Evolutionary conservation across 352 stramenopile species (phyloP).

Genomic region (Phytophthora citrophthora): DNA sequence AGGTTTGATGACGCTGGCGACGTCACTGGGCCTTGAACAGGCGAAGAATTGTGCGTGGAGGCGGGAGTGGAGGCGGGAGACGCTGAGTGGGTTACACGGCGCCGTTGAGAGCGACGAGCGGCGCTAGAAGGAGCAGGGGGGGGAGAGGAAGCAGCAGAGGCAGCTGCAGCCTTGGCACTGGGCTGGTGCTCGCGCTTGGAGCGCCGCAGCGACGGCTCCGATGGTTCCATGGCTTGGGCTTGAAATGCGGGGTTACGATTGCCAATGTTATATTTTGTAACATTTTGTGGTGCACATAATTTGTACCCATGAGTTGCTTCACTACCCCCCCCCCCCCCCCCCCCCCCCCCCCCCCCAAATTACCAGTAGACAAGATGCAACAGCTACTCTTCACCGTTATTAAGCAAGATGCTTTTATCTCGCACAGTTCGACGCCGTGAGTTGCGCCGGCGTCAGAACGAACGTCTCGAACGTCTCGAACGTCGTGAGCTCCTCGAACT

Average conservation of each 20-base stretch:
- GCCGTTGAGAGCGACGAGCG: constrained; percentile 33
- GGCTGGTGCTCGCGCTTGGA: constrained; percentile 47
- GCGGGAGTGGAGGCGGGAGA: constrained; percentile 10
- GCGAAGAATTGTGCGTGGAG: constrained; percentile 14
- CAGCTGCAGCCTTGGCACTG: constrained; percentile 18
- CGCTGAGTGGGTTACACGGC: constrained; percentile 14
- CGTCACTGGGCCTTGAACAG: not conserved
- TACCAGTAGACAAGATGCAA: too few relatives aligned
- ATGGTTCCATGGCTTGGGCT: not conserved
- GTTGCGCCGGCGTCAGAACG: too few relatives aligned
- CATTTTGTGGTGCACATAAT: not conserved
- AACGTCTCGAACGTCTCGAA: too few relatives aligned
- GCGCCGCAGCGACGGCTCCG: constrained; percentile 23
- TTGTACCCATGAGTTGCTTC: too few relatives aligned
- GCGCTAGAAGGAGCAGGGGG: not conserved
- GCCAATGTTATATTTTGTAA: not conserved
- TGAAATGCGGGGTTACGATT: not conserved
- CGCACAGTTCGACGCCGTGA: too few relatives aligned
- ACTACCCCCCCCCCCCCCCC: too few relatives aligned
- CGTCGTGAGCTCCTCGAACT: too few relatives aligned
- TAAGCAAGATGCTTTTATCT: too few relatives aligned
- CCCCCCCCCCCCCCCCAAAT: too few relatives aligned
- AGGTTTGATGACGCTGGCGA: constrained; percentile 6
- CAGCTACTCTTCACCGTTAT: too few relatives aligned
- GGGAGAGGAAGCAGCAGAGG: not conserved